Evolutionary conservation across 306 rosid genomes (phyloP).

Genomic region (Trifolium fragiferum): DNA sequence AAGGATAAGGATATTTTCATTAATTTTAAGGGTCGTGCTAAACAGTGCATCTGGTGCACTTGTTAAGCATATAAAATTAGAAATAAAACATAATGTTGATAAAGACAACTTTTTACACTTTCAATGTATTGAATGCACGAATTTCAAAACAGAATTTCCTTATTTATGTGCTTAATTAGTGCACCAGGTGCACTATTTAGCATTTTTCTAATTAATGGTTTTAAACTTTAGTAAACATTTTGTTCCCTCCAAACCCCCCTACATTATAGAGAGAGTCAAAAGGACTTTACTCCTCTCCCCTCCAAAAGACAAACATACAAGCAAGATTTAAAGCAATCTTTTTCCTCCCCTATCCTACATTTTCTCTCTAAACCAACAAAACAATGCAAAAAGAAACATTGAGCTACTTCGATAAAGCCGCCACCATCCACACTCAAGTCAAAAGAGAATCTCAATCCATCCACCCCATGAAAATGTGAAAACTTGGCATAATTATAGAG

Average conservation of each 20-base stretch:
- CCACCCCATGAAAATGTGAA: neutral
- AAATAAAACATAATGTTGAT: too few species aligned
- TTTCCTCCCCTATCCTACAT: neutral
- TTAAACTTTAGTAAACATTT: neutral
- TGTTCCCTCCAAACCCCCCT: slow-evolving; percentile 1
- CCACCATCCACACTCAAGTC: neutral
- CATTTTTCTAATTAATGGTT: neutral
- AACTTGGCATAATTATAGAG: too few species aligned
- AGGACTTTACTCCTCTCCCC: neutral
- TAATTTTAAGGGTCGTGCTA: too few species aligned
- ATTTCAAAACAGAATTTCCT: too few species aligned
- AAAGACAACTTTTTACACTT: too few species aligned
- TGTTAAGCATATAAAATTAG: too few species aligned
- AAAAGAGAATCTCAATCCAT: slow-evolving; percentile 9
- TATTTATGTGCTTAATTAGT: too few species aligned
- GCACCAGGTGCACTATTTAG: too few species aligned
- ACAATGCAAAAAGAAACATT: neutral
- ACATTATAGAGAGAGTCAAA: neutral
- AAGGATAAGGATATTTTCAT: neutral
- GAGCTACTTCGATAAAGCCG: neutral
- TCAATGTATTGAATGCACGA: too few species aligned
- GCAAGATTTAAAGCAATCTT: neutral
- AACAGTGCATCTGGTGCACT: too few species aligned
- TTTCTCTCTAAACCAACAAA: neutral
- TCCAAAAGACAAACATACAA: neutral